Evolutionary conservation across 1,139 yeast species (phyloP), one percentile per base, ranked within the genome.

Genomic region (Meyerozyma carpophila): DNA sequence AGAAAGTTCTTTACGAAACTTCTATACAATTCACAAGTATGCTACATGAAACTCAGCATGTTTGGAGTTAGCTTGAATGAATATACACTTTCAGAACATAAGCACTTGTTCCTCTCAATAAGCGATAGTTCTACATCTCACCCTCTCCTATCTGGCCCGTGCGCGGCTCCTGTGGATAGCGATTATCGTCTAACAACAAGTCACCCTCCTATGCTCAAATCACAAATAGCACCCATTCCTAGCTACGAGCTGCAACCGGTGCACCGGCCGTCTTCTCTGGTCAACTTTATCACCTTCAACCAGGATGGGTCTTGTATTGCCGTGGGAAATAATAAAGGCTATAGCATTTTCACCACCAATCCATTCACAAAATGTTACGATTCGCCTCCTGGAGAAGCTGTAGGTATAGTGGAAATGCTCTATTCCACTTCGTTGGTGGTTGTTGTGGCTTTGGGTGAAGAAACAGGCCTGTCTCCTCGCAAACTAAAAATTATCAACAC

Each of bases 271-370:
- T 8, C 16, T n/a, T 13, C 16, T 13, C 25, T 11, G 25, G 75
- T 82, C 47, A 80, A 79, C 57, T 77, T 72, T 57, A 77, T 90
- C 47, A 79, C 84, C 42, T 93, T 93, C 72, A 93, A 93, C 64
- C 98, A 93, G 67, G 95, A 91, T 61, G 85, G 86, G 46, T 75
- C 90, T 46, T 91, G 97, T 60, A 75, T 91, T 26, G 89, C 96
- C 1, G 78, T 89, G 6, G 97, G 96, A 2, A 76, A 88, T 8
- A 75, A 77, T 40, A 70, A 70, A 44, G 94, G 95, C n/a, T 89
- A 87, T 63, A 81, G 80, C 53, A 85, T 93, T 42, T 91, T 82
- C 71, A 87, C 86, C 59, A 89, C 96, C 65, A 87, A 83, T 47
- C 96, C 98, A 2, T 87, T 91, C 60, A 95, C 95, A 11, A 81